Evolutionary conservation across 83 land plant genomes (phyloP).

Genomic region (Larix sibirica): DNA sequence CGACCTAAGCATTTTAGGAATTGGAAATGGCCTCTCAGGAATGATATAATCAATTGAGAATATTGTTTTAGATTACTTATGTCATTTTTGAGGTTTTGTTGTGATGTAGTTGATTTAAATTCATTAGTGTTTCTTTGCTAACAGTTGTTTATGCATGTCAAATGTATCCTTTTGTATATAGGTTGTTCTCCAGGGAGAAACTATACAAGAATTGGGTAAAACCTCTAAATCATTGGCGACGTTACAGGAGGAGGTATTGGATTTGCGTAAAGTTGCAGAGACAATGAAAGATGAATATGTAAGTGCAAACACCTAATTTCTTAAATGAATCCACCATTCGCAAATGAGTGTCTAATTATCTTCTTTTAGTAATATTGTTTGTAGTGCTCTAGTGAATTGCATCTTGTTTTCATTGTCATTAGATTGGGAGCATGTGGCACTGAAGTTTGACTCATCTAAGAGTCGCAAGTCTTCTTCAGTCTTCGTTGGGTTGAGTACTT

Average conservation of each 20-base stretch:
- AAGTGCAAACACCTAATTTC: slow-evolving; percentile 12
- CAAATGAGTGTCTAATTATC: background rate
- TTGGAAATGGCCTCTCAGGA: too few relatives aligned
- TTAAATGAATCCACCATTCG: background rate
- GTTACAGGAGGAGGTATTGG: slow-evolving; percentile 55
- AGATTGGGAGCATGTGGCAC: background rate
- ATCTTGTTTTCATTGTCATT: too few relatives aligned
- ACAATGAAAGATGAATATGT: slow-evolving; percentile 66
- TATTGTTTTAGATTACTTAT: too few relatives aligned
- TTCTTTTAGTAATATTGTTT: background rate
- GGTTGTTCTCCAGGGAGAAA: slow-evolving; percentile 94
- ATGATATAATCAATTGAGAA: too few relatives aligned
- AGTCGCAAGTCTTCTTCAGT: too few relatives aligned
- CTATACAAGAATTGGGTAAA: slow-evolving; percentile 84
- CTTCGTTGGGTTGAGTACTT: too few relatives aligned
- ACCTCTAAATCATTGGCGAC: slow-evolving; percentile 57
- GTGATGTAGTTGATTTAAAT: too few relatives aligned
- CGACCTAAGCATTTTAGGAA: too few relatives aligned
- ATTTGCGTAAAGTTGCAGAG: slow-evolving; percentile 56
- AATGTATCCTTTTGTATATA: slow-evolving; percentile 23
- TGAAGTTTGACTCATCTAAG: background rate
- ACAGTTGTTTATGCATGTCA: background rate
- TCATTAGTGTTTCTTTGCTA: background rate
- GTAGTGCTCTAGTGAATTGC: background rate
- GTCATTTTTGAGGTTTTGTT: too few relatives aligned